These are phyloP conservation scores for Coriolopsis trogii DNA, from an alignment of 1,284 basidiomycete genomes.

Conservation along the genomic window DNA sequence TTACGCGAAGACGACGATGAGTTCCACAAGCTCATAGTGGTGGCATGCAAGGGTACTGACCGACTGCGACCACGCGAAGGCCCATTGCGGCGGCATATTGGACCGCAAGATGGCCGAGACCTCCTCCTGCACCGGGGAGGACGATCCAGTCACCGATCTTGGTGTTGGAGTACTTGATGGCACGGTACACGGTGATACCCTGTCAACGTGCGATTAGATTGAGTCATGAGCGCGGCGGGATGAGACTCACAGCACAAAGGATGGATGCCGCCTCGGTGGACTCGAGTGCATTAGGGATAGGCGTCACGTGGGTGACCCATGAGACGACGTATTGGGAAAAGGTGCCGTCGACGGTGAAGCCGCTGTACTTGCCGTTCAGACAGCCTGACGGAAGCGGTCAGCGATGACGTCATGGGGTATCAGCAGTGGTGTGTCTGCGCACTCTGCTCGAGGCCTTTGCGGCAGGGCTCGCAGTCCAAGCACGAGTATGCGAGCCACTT, in stretches of 20 bases:
- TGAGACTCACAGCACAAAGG: constrained; percentile 71
- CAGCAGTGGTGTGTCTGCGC: constrained; percentile 22
- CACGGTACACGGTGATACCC: constrained; percentile 84
- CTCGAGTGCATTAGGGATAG: constrained; percentile 69
- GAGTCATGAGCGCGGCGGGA: constrained; percentile 4
- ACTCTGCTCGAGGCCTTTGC: constrained; percentile 74
- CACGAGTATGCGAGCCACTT: constrained; percentile 67
- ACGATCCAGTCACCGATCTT: constrained; percentile 82
- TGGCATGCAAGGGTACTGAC: constrained; percentile 31
- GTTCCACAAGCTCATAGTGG: neutral
- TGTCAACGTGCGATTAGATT: constrained; percentile 27
- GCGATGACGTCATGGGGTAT: constrained; percentile 25
- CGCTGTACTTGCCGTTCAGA: constrained; percentile 60
- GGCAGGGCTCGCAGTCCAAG: constrained; percentile 76
- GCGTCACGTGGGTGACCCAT: constrained; percentile 54
- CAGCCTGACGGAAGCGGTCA: constrained; percentile 50
- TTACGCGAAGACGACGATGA: neutral
- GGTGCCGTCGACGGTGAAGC: constrained; percentile 81
- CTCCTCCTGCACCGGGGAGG: constrained; percentile 79
- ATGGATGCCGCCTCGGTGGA: constrained; percentile 80
- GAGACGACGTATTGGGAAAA: constrained; percentile 78
- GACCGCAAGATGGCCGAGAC: constrained; percentile 74
- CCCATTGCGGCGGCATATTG: constrained; percentile 81
- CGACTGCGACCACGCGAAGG: constrained; percentile 80
- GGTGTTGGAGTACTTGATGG: constrained; percentile 76